A percentile compares a stretch with the other conserved stretches of the same genome.
These are phyloP conservation scores for Pythium scleroteichum DNA, from an alignment of 352 stramenopile species.

Conservation along the genomic window DNA sequence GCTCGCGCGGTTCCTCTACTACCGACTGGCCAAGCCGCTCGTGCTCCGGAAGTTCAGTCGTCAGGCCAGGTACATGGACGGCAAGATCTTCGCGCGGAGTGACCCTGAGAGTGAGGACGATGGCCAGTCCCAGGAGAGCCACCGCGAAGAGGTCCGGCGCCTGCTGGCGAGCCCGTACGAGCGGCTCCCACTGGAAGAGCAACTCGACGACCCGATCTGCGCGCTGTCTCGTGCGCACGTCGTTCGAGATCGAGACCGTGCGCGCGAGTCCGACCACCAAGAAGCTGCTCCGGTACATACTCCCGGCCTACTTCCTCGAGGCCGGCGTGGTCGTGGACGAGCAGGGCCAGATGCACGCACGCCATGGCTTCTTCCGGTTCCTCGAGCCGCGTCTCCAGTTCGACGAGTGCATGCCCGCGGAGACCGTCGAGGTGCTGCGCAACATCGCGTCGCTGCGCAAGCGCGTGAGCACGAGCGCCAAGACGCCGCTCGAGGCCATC, in stretches of 20 bases:
- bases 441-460: conserved; percentile 15
- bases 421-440: conserved; percentile 9
- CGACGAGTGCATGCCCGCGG: conserved; percentile 12
- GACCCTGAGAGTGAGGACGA: neutral
- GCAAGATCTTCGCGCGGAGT: conserved; percentile 13
- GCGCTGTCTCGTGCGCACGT: conserved; percentile 21
- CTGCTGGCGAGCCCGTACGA: conserved; percentile 13
- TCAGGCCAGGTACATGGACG: conserved; percentile 1
- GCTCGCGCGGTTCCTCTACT: conserved; percentile 14
- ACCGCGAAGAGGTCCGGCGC: neutral
- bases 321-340: conserved; percentile 22
- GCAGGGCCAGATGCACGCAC: conserved; percentile 15
- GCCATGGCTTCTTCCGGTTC: conserved; percentile 27
- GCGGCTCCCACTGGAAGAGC: conserved; percentile 22
- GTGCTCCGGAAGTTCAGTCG: neutral
- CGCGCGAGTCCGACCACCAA: conserved; percentile 3
- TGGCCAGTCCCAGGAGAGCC: neutral
- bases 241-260: conserved; percentile 22
- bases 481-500: neutral
- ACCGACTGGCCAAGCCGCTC: conserved; percentile 7
- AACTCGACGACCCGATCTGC: conserved; percentile 30
- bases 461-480: neutral
- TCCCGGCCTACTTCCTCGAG: conserved; percentile 25
- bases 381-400: conserved; percentile 18
- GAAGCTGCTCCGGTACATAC: conserved; percentile 9